A percentile compares a stretch with the other conserved stretches of the same genome.
phyloP scores from a whole-genome alignment of 495 filamentous ascomycete species.

The Penicillium manginii region DNA sequence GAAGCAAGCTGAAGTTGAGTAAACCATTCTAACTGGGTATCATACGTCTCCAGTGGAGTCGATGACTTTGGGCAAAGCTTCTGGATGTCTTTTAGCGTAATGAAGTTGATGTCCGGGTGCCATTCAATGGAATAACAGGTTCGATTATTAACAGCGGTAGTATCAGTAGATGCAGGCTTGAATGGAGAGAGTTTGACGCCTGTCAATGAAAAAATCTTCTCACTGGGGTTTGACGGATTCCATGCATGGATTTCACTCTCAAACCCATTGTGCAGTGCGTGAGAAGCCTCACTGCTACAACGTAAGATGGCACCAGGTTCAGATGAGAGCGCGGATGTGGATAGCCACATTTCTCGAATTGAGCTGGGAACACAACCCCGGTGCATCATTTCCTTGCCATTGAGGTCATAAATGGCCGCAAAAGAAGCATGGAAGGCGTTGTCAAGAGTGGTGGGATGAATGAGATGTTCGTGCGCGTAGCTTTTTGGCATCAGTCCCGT shows the following conservation, averaged over 20 bases:
- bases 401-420: not conserved
- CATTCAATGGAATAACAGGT: no score
- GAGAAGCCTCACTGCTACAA: not conserved
- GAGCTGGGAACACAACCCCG: not conserved
- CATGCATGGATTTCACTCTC: no score
- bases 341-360: not conserved
- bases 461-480: not conserved
- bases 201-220: no score
- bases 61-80: not conserved
- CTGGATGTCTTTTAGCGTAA: not conserved
- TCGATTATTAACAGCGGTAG: no score
- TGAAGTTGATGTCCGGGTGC: no score
- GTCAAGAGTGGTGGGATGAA: not conserved
- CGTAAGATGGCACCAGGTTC: not conserved
- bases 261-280: not conserved
- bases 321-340: not conserved
- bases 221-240: no score
- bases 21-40: not conserved
- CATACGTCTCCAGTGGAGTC: not conserved
- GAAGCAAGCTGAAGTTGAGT: not conserved
- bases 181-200: no score
- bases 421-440: not conserved
- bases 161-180: no score
- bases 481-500: not conserved
- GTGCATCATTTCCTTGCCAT: not conserved